phyloP scores from a whole-genome alignment of 257 asterid species.

The Solanum verrucosum region DNA sequence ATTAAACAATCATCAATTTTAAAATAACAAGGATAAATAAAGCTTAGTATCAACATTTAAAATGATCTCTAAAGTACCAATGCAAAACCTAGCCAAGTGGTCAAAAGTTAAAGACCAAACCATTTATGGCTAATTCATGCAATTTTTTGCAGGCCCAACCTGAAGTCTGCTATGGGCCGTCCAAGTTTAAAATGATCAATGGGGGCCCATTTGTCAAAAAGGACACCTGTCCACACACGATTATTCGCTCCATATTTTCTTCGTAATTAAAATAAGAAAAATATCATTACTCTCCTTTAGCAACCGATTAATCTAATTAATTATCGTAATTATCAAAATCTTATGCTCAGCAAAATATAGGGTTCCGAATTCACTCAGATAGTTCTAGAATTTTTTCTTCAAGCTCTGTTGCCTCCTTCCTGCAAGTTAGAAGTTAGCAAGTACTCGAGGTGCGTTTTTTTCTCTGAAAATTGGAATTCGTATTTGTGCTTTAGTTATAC shows the following conservation, averaged over 20 bases:
- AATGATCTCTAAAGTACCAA: not conserved
- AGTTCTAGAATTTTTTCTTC: not conserved
- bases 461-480: not conserved
- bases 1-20: not conserved
- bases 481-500: not conserved
- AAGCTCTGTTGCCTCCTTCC: not conserved
- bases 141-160: not conserved
- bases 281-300: not conserved
- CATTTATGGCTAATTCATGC: not conserved
- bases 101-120: not conserved
- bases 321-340: not conserved
- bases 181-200: not conserved
- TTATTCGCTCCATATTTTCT: not conserved
- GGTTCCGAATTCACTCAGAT: not conserved
- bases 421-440: not conserved
- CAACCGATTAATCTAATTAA: not conserved
- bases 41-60: not conserved
- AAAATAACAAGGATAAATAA: not conserved
- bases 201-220: not conserved
- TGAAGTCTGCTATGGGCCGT: not conserved
- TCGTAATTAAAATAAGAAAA: not conserved
- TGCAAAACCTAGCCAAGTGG: not conserved
- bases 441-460: not conserved
- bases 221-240: not conserved
- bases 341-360: not conserved